Evolutionary conservation across 805 yeast species (phyloP).

Genomic region (Metschnikowia koreensis): DNA sequence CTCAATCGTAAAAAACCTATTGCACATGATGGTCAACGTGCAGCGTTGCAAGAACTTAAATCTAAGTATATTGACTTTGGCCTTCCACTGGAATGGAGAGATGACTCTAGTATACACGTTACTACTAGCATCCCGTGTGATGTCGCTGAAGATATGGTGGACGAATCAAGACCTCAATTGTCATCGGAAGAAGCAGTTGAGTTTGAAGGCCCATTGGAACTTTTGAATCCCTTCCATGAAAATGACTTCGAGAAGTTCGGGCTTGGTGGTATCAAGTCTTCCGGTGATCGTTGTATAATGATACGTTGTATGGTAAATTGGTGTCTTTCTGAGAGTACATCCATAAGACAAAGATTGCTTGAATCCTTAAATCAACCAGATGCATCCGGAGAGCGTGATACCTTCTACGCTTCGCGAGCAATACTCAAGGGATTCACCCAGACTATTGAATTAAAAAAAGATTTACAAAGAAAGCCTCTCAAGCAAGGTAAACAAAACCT

Average conservation of each 20-base stretch:
- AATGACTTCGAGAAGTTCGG: slow-evolving; percentile 33
- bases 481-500: slow-evolving; percentile 22
- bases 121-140: slow-evolving; percentile 7
- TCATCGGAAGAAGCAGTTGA: slow-evolving; percentile 13
- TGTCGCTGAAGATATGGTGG: slow-evolving; percentile 20
- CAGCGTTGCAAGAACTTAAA: slow-evolving; percentile 37
- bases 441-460: slow-evolving; percentile 29
- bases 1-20: slow-evolving; percentile 37
- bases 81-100: slow-evolving; percentile 41
- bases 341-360: slow-evolving; percentile 26
- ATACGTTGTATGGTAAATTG: slow-evolving; percentile 37
- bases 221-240: slow-evolving; percentile 24
- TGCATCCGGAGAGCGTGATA: slow-evolving; percentile 38
- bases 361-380: slow-evolving; percentile 30
- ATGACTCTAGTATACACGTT: slow-evolving; percentile 13
- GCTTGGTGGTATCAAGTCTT: slow-evolving; percentile 29
- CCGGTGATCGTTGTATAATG: slow-evolving; percentile 35
- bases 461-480: slow-evolving; percentile 30
- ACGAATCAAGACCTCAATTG: slow-evolving; percentile 24
- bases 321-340: slow-evolving; percentile 34
- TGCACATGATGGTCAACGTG: slow-evolving; percentile 20
- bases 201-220: slow-evolving; percentile 15
- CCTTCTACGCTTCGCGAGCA: slow-evolving; percentile 35
- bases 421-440: slow-evolving; percentile 35
- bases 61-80: slow-evolving; percentile 27